Evolutionary conservation across 192 early-diverging fungal species (phyloP).

Genomic region (Powellomyces hirtus): DNA sequence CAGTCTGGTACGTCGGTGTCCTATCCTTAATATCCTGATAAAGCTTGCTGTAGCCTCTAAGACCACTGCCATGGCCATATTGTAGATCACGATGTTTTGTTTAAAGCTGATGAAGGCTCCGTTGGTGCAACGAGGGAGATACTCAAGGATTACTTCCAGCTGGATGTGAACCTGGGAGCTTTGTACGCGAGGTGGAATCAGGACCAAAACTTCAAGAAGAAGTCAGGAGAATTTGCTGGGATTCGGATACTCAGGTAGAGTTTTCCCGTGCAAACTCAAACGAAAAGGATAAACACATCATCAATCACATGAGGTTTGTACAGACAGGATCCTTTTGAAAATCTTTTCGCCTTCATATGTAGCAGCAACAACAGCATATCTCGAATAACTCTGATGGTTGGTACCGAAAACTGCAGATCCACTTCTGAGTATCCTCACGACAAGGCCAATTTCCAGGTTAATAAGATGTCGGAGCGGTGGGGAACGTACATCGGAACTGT

Average conservation of each 20-base stretch:
- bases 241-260: constrained; percentile 65
- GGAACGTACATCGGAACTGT: constrained; percentile 21
- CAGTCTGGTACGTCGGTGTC: constrained; percentile 64
- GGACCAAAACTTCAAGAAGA: constrained; percentile 68
- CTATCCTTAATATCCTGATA: not conserved
- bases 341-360: constrained; percentile 88
- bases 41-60: not conserved
- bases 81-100: constrained; percentile 19
- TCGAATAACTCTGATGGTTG: constrained; percentile 87
- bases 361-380: constrained; percentile 92
- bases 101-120: constrained; percentile 12
- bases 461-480: constrained; percentile 37
- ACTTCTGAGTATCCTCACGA: not conserved
- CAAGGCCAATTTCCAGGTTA: not conserved
- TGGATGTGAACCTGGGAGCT: constrained; percentile 59
- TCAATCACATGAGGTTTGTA: not conserved
- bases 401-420: no score
- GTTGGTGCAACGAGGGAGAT: constrained; percentile 31
- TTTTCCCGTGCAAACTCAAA: no score
- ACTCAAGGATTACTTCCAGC: constrained; percentile 84
- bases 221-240: constrained; percentile 55
- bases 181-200: constrained; percentile 51
- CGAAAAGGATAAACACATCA: no score
- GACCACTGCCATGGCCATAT: not conserved
- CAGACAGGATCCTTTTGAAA: constrained; percentile 83